Evolutionary conservation across 371 early-diverging fungal genomes (phyloP).

Genomic region (Circinella minor): DNA sequence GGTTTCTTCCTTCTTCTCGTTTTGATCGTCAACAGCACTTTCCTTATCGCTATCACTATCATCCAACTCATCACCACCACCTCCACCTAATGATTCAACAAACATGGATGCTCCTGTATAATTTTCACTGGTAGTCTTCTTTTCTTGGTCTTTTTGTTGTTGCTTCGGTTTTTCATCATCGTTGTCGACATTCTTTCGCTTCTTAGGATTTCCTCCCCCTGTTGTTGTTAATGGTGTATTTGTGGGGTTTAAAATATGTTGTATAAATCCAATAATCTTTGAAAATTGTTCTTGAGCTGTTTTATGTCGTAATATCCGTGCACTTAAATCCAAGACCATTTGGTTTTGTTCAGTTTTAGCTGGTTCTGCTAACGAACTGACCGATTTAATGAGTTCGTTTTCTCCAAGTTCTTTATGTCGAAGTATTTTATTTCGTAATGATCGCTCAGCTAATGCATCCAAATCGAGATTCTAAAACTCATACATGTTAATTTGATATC

Average conservation of each 20-base stretch:
- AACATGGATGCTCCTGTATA: conserved; percentile 33
- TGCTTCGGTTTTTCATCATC: not conserved
- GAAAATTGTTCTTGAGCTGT: conserved; percentile 24
- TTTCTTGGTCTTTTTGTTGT: not conserved
- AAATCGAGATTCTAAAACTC: conserved; percentile 34
- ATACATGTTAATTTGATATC: not conserved
- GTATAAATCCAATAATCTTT: conserved; percentile 25
- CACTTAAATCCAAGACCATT: conserved; percentile 29
- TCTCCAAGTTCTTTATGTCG: conserved; percentile 34
- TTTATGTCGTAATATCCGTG: conserved; percentile 36
- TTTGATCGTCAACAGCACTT: not conserved
- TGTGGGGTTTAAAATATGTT: conserved; percentile 18
- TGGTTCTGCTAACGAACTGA: not conserved
- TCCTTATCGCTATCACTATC: conserved; percentile 15
- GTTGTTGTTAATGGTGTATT: not conserved
- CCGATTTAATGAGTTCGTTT: conserved; percentile 16
- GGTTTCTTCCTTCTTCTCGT: not conserved
- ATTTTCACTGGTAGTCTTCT: conserved; percentile 8
- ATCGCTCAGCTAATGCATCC: conserved; percentile 37
- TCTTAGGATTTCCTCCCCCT: conserved; percentile 11
- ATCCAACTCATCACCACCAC: conserved; percentile 15
- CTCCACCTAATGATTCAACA: conserved; percentile 32
- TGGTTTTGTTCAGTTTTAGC: conserved; percentile 11
- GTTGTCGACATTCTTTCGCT: conserved; percentile 17
- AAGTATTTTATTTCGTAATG: conserved; percentile 33